Evolutionary conservation across 2,329 filamentous ascomycete genomes (phyloP).

Genomic region (Aspergillus brasiliensis): DNA sequence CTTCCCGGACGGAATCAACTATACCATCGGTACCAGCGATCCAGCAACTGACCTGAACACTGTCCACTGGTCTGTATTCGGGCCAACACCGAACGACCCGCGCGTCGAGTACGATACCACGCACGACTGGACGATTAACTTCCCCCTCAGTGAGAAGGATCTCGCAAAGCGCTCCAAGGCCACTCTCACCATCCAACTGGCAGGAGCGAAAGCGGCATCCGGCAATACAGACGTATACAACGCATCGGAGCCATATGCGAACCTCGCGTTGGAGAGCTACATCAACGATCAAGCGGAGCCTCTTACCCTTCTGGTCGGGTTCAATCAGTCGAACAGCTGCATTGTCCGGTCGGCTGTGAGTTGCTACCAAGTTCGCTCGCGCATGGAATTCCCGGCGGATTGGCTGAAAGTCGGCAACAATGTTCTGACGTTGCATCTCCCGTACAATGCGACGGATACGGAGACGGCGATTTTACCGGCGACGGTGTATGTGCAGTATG

Average conservation of each 20-base stretch:
- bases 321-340: constrained; percentile 61
- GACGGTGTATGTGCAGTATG: constrained; percentile 66
- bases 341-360: constrained; percentile 62
- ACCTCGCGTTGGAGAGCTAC: constrained; percentile 55
- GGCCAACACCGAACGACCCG: constrained; percentile 42
- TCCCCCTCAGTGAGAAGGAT: constrained; percentile 49
- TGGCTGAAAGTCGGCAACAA: constrained; percentile 57
- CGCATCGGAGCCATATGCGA: constrained; percentile 54
- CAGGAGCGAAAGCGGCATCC: constrained; percentile 62
- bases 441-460: constrained; percentile 61
- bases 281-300: constrained; percentile 48
- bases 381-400: constrained; percentile 58
- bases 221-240: constrained; percentile 65
- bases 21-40: constrained; percentile 57
- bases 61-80: constrained; percentile 67
- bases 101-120: constrained; percentile 43
- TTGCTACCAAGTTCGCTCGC: constrained; percentile 64
- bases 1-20: constrained; percentile 61
- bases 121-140: constrained; percentile 63
- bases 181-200: constrained; percentile 65
- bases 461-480: constrained; percentile 59
- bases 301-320: constrained; percentile 38
- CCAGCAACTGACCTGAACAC: constrained; percentile 60
- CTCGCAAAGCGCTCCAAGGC: constrained; percentile 50
- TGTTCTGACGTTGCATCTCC: constrained; percentile 59